A percentile compares a stretch with the other conserved stretches of the same genome.
These are phyloP conservation scores for Globisporangium spinosum DNA, from an alignment of 352 stramenopile genomes.

Conservation along the genomic window DNA sequence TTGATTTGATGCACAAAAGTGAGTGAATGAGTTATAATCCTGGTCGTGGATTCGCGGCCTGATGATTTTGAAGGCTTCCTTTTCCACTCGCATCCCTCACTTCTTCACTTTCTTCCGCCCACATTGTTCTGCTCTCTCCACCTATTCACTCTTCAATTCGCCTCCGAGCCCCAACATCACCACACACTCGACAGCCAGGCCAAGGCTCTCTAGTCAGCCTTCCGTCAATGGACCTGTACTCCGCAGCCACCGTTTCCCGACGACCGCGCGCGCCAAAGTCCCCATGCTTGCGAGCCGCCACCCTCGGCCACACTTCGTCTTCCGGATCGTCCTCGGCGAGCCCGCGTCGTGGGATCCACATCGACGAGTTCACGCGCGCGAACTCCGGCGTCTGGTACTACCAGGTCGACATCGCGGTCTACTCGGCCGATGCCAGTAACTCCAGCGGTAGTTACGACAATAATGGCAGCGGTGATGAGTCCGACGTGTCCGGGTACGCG, in stretches of 20 bases:
- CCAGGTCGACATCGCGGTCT: constrained; percentile 52
- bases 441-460: constrained; percentile 14
- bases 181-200: neutral
- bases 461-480: constrained; percentile 19
- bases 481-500: constrained; percentile 11
- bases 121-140: neutral
- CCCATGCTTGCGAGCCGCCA: neutral
- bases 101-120: neutral
- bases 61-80: too few species aligned
- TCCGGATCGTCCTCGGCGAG: neutral
- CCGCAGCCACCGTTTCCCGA: neutral
- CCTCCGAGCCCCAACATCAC: neutral
- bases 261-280: neutral
- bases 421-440: constrained; percentile 17
- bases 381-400: constrained; percentile 65
- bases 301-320: neutral
- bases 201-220: neutral
- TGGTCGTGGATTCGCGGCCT: too few species aligned
- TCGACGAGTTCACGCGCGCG: constrained; percentile 49
- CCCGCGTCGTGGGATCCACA: constrained; percentile 20
- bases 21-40: neutral
- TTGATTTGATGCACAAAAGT: neutral
- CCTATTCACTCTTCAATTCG: neutral
- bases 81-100: too few species aligned
- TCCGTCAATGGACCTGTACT: constrained; percentile 1